Conservation (phyloP, 495 filamentous ascomycete species). For the Podospora australis region DNA sequence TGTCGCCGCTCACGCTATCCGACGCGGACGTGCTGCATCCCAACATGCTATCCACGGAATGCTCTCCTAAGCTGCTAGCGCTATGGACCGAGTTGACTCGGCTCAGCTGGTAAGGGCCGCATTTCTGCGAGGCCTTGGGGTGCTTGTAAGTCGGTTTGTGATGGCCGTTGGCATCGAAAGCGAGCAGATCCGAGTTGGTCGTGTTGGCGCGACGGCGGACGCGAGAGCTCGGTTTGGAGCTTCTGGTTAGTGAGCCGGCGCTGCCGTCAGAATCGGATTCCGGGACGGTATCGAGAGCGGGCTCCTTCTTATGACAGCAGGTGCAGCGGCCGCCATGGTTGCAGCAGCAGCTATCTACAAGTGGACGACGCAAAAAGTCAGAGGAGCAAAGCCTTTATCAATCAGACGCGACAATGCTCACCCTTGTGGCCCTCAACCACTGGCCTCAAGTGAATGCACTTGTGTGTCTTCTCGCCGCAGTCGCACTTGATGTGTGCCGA, state of each 20-base stretch:
- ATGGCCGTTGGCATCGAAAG: slow-evolving; percentile 86
- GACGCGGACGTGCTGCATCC: slow-evolving; percentile 35
- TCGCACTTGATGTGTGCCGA: slow-evolving; percentile 95
- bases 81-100: slow-evolving; percentile 66
- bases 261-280: slow-evolving; percentile 52
- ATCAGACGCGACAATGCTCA: slow-evolving; percentile 37
- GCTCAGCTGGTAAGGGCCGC: slow-evolving; percentile 75
- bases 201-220: slow-evolving; percentile 59
- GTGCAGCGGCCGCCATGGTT: slow-evolving; percentile 86
- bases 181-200: slow-evolving; percentile 77
- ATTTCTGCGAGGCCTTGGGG: slow-evolving; percentile 77
- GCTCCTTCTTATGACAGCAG: slow-evolving; percentile 88
- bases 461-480: slow-evolving; percentile 85
- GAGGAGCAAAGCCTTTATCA: slow-evolving; percentile 33
- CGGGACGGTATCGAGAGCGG: slow-evolving; percentile 64
- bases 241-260: slow-evolving; percentile 36
- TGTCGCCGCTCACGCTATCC: slow-evolving; percentile 14
- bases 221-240: slow-evolving; percentile 54
- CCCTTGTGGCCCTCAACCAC: slow-evolving; percentile 49
- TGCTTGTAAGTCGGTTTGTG: slow-evolving; percentile 90
- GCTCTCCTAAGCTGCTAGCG: slow-evolving; percentile 48
- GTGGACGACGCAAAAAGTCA: slow-evolving; percentile 42
- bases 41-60: slow-evolving; percentile 64
- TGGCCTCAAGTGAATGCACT: slow-evolving; percentile 56
- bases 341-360: slow-evolving; percentile 77